Conservation (phyloP, 2,329 filamentous ascomycete species). For the Colletotrichum gloeosporioides region DNA sequence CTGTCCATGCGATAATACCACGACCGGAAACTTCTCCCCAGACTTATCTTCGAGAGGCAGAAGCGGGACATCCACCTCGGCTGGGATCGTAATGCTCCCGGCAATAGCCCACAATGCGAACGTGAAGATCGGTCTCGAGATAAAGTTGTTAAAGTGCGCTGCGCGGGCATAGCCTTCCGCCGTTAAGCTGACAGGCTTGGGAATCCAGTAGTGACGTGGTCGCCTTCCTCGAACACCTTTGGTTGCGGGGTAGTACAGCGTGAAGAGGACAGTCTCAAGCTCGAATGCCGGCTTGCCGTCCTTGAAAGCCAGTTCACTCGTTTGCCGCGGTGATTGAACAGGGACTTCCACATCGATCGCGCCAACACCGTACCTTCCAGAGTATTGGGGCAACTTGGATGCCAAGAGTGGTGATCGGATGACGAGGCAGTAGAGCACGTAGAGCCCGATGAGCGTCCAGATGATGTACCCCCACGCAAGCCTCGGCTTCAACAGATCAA, state of each 20-base stretch:
- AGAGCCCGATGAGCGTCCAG: constrained; percentile 32
- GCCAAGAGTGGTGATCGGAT: constrained; percentile 47
- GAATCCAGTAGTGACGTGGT: constrained; percentile 48
- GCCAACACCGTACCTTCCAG: constrained; percentile 50
- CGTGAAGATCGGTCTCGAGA: constrained; percentile 48
- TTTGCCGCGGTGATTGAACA: constrained; percentile 33
- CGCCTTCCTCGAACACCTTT: constrained; percentile 28
- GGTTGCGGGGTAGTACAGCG: constrained; percentile 52
- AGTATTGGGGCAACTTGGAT: constrained; percentile 47
- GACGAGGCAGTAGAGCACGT: constrained; percentile 44
- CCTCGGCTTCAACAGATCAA: constrained; percentile 32
- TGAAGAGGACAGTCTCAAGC: constrained; percentile 53
- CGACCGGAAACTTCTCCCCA: constrained; percentile 42
- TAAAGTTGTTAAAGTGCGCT: constrained; percentile 46
- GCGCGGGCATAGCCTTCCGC: constrained; percentile 53
- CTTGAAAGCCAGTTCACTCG: constrained; percentile 38
- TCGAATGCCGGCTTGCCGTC: constrained; percentile 46
- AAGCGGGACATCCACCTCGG: constrained; percentile 51
- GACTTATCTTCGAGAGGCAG: constrained; percentile 27
- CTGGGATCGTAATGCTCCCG: constrained; percentile 51
- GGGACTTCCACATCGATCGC: constrained; percentile 53
- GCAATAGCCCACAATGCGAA: constrained; percentile 45
- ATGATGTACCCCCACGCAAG: constrained; percentile 38
- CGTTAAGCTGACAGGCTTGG: constrained; percentile 46
- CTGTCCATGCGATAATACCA: constrained; percentile 59